Percentiles rank a stretch among this genome's conserved stretches.
Conservation (phyloP, 345 rosid genomes). For the Pugionium cornutum region DNA sequence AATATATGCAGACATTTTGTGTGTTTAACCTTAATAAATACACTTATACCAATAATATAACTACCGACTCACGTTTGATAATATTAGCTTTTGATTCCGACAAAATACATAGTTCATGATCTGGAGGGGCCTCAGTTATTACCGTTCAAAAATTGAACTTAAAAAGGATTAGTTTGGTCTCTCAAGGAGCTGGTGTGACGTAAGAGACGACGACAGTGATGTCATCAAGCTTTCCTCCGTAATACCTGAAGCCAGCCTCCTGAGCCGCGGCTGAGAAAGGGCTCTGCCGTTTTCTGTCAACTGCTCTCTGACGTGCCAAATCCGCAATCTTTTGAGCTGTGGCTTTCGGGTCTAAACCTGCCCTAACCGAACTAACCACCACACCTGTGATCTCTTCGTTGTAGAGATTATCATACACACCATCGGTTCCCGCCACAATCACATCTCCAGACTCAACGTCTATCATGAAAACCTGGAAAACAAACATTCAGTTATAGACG, state of each 20-base stretch:
- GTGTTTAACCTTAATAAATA: not conserved
- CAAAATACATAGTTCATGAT: not conserved
- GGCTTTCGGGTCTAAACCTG: constrained; percentile 69
- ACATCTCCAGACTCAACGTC: constrained; percentile 79
- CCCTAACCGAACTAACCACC: constrained; percentile 70
- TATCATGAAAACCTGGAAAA: constrained; percentile 64
- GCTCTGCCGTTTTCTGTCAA: constrained; percentile 69
- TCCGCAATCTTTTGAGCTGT: constrained; percentile 86
- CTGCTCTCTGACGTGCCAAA: constrained; percentile 78
- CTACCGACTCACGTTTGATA: not conserved
- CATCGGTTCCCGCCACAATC: constrained; percentile 89
- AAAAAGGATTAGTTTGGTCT: too few species aligned
- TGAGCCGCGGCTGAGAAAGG: constrained; percentile 92
- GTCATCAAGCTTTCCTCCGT: constrained; percentile 97
- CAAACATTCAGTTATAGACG: too few species aligned
- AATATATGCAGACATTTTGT: not conserved
- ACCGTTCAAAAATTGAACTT: constrained; percentile 8
- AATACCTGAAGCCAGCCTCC: constrained; percentile 85
- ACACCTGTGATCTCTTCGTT: constrained; percentile 76
- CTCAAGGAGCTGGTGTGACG: constrained; percentile 34
- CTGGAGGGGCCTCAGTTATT: constrained; percentile 1
- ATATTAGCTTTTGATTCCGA: not conserved
- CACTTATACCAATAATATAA: not conserved
- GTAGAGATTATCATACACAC: constrained; percentile 89
- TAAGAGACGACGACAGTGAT: constrained; percentile 89